phyloP scores from a whole-genome alignment of 1,284 basidiomycete genomes.

The Inonotus obliquus region DNA sequence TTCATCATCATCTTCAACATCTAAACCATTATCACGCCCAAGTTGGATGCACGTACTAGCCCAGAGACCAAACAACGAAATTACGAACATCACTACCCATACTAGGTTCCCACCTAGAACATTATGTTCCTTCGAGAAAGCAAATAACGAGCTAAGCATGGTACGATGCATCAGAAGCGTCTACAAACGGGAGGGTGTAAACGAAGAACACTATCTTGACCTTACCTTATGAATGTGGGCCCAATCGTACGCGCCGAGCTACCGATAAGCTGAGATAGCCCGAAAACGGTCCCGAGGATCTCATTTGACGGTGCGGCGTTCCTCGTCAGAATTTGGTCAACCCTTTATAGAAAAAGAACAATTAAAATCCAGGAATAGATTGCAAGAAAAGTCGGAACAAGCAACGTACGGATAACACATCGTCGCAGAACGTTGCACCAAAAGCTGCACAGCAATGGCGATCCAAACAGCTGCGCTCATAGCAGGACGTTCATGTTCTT shows the following conservation, averaged over 20 bases:
- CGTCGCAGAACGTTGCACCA: constrained; percentile 28
- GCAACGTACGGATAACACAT: constrained; percentile 32
- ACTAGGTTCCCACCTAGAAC: constrained; percentile 14
- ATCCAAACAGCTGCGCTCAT: constrained; percentile 27
- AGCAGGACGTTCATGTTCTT: background rate
- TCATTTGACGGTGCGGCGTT: constrained; percentile 20
- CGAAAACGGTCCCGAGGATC: constrained; percentile 20
- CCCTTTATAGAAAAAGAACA: constrained; percentile 2
- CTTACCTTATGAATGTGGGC: constrained; percentile 21
- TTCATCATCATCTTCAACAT: background rate
- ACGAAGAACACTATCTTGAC: background rate
- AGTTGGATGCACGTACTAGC: background rate
- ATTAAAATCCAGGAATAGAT: background rate
- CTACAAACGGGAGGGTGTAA: background rate
- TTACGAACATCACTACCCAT: constrained; percentile 13
- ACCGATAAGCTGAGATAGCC: constrained; percentile 20
- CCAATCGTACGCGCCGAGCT: constrained; percentile 19
- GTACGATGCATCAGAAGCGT: background rate
- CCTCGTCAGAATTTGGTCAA: constrained; percentile 18
- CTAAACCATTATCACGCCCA: background rate
- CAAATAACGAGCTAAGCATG: constrained; percentile 11
- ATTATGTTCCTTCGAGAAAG: constrained; percentile 11
- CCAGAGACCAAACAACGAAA: constrained; percentile 6
- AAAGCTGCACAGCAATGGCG: constrained; percentile 29
- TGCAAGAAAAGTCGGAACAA: background rate